Base-by-base conservation (phyloP, 495 filamentous ascomycete species). In the Annulohypoxylon stygium region DNA sequence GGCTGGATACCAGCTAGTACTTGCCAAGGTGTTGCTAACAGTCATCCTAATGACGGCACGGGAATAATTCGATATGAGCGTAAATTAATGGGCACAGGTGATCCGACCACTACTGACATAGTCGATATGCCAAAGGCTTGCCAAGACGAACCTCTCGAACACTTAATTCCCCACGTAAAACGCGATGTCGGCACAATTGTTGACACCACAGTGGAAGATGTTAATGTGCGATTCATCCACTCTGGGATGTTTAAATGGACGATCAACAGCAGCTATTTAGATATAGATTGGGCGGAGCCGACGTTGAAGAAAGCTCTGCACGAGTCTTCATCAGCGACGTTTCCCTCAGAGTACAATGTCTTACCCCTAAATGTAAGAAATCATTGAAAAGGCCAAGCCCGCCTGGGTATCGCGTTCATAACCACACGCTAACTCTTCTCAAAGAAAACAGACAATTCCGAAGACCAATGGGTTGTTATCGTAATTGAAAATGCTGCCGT, bases 401-500 rank as follows among this genome's bases (percentile, higher is more conserved):
- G 4, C 16, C 18, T 9, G 16, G 20, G 36, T 36, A 36, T 1
- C 14, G 36, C 14, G 8, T 36, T 34, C 2, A 55, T 36, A 34
- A 7, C 34, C 36, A 9, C 36, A 39, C 9, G 36, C 51, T 55
- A 4, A 55, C 10, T n/a, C 12, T 5, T 33, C 6, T 4, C n/a
- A 36, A 34, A 55, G 51, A 55, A 55, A 55, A 55, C 51, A 18
- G 51, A 55, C 34, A 12, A 34, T 36, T 8, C 51, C 14, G 51
- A 34, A 3, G 51, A 55, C n/a, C 51, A 55, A 36, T 55, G 26
- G 26, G 51, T 14, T 3, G 11, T 36, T 1, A 34, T 55, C 11
- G 51, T 55, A 30, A 55, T 55, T 36, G 51, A 55, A 30, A 55
- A 55, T n/a, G 51, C 51, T 34, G 26, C 51, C 6, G 51, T 55